Percentiles rank a stretch among this genome's conserved stretches.
Evolutionary conservation across 164 flowering plant genomes (phyloP).

Genomic region (Liquidambar formosana): DNA sequence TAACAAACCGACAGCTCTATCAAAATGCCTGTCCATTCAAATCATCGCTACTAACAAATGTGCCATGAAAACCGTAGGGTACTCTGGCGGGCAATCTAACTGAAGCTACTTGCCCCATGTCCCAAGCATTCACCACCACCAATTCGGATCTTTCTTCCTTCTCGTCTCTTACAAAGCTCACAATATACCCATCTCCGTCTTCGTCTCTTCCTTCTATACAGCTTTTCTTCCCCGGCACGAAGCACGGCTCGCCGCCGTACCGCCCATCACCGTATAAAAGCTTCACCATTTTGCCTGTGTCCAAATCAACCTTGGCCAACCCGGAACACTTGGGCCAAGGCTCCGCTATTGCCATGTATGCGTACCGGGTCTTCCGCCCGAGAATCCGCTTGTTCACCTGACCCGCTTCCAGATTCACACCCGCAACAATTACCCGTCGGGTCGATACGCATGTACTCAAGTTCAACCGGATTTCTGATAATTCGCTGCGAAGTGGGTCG

Average conservation of each 20-base stretch:
- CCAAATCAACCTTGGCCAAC: constrained; percentile 55
- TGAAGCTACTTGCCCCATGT: constrained; percentile 20
- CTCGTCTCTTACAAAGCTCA: constrained; percentile 41
- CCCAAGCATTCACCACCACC: constrained; percentile 18
- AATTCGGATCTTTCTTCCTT: constrained; percentile 18
- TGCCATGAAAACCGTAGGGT: constrained; percentile 29
- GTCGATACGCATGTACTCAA: constrained; percentile 40
- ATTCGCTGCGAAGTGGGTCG: constrained; percentile 19
- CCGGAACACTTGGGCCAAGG: constrained; percentile 67
- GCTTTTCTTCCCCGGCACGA: neutral
- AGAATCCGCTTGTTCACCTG: constrained; percentile 37
- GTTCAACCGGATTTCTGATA: constrained; percentile 48
- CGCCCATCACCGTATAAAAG: constrained; percentile 33
- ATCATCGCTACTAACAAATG: constrained; percentile 19
- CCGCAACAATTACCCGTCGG: constrained; percentile 38
- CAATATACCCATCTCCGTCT: constrained; percentile 32
- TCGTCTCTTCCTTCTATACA: neutral
- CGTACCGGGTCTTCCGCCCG: constrained; percentile 46
- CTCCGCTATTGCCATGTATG: constrained; percentile 53
- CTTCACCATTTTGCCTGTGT: constrained; percentile 30
- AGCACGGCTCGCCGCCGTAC: constrained; percentile 55
- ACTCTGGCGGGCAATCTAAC: constrained; percentile 25
- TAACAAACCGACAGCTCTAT: too few relatives aligned
- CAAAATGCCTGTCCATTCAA: constrained; percentile 8
- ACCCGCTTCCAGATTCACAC: constrained; percentile 53